Evolutionary conservation across 2,329 filamentous ascomycete genomes (phyloP).

Genomic region (Pseudopyrenochaeta lycopersici): DNA sequence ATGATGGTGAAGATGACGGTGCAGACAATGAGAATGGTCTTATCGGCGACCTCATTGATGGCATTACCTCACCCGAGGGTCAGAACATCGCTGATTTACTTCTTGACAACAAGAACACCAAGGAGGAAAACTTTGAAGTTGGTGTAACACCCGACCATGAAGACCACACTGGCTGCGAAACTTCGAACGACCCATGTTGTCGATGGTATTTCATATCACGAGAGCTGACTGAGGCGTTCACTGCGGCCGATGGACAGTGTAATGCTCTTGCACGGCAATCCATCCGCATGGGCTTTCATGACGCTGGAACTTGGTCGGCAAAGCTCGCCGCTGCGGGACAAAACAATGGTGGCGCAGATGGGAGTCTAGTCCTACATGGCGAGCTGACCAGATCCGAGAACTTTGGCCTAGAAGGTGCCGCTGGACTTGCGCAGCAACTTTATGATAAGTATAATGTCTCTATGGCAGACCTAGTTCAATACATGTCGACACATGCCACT

Average conservation of each 20-base stretch:
- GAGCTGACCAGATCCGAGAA: constrained; percentile 48
- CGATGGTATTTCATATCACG: constrained; percentile 5
- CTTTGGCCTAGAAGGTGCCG: constrained; percentile 54
- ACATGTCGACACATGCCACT: constrained; percentile 49
- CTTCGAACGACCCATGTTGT: constrained; percentile 4
- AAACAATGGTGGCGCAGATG: constrained; percentile 45
- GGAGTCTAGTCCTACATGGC: constrained; percentile 41
- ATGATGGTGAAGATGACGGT: neutral
- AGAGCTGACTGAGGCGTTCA: constrained; percentile 3
- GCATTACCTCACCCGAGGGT: constrained; percentile 1
- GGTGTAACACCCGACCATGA: neutral
- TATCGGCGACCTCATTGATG: constrained; percentile 3
- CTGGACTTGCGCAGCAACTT: constrained; percentile 45
- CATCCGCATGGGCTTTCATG: constrained; percentile 7
- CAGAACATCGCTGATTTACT: constrained; percentile 3
- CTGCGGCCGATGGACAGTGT: constrained; percentile 5
- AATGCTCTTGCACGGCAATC: constrained; percentile 3
- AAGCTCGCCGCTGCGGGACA: constrained; percentile 2
- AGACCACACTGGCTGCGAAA: constrained; percentile 1
- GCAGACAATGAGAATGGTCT: neutral
- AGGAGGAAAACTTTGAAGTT: constrained; percentile 1
- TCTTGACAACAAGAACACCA: constrained; percentile 1
- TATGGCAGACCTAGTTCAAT: constrained; percentile 60
- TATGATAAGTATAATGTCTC: constrained; percentile 52
- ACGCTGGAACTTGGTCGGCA: constrained; percentile 4